Percentiles rank a stretch among this genome's conserved stretches.
Conservation (phyloP, 1,284 basidiomycete genomes). For the Naganishia liquefaciens region DNA sequence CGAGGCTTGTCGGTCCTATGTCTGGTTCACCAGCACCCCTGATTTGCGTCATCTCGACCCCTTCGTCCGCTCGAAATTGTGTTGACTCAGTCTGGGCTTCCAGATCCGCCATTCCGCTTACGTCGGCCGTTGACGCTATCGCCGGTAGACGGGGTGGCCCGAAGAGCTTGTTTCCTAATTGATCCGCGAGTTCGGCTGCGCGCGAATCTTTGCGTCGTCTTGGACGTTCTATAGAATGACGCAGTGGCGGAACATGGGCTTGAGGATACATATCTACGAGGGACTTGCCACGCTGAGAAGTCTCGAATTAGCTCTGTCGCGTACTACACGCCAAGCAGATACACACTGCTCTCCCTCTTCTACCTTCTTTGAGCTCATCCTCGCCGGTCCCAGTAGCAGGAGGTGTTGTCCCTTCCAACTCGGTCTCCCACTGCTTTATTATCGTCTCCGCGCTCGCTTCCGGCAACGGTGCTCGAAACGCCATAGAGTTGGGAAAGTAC, state of each 20-base stretch:
- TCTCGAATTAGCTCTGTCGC: neutral
- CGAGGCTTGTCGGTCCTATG: too few relatives aligned
- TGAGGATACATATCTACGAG: constrained; percentile 23
- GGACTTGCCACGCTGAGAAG: constrained; percentile 19
- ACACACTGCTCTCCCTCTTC: constrained; percentile 4
- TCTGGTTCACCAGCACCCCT: neutral
- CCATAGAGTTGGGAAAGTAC: constrained; percentile 19
- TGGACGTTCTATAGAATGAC: constrained; percentile 14
- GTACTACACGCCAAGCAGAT: neutral
- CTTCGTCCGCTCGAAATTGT: neutral
- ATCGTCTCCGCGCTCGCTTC: constrained; percentile 14
- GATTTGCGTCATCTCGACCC: constrained; percentile 17
- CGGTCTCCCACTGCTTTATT: constrained; percentile 16
- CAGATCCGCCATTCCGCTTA: neutral
- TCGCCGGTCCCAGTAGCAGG: neutral
- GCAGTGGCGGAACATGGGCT: constrained; percentile 13
- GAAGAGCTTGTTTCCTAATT: constrained; percentile 23
- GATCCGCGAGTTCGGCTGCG: constrained; percentile 16
- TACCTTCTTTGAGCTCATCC: neutral
- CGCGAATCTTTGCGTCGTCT: constrained; percentile 14
- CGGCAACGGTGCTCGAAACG: constrained; percentile 24
- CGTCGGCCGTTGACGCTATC: neutral
- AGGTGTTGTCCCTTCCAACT: neutral
- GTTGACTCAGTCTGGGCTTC: constrained; percentile 3
- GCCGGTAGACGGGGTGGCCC: constrained; percentile 4